Percentiles rank a stretch among this genome's conserved stretches.
Conservation (phyloP, 2,329 filamentous ascomycete genomes). For the Cordyceps pruinosa region DNA sequence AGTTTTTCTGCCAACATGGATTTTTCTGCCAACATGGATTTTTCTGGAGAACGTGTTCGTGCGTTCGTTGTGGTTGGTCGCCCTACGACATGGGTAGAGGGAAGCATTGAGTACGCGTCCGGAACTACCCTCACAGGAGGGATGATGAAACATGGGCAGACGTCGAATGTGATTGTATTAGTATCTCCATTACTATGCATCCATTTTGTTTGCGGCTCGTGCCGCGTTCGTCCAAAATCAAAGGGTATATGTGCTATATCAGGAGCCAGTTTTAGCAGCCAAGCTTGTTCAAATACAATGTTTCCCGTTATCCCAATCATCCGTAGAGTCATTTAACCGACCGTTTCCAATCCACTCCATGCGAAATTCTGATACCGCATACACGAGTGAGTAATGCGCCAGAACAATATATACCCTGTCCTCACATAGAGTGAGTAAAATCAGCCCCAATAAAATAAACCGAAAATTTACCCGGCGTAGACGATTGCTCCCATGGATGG, state of each 20-base stretch:
- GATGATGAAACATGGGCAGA: not conserved
- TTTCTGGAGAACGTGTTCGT: not conserved
- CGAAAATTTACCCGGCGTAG: not conserved
- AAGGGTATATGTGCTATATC: constrained; percentile 4
- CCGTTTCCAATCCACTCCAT: not conserved
- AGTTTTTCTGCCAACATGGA: not conserved
- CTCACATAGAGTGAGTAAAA: not conserved
- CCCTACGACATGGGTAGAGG: no score
- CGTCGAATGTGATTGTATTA: not conserved
- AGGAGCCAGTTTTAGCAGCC: not conserved
- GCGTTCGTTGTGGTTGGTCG: not conserved
- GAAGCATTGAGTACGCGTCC: not conserved
- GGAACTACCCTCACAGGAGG: not conserved
- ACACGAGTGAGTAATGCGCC: not conserved
- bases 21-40: not conserved
- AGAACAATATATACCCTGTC: not conserved
- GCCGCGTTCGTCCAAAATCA: not conserved
- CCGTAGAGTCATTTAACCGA: not conserved
- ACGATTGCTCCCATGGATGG: not conserved
- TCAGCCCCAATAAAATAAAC: not conserved
- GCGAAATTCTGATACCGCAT: not conserved
- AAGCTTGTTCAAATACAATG: not conserved
- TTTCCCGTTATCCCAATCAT: not conserved
- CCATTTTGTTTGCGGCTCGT: not conserved
- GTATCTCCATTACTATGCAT: not conserved